Evolutionary conservation across 805 yeast genomes (phyloP), one percentile per base, ranked within the genome.

Genomic region (Myxozyma kluyveri): DNA sequence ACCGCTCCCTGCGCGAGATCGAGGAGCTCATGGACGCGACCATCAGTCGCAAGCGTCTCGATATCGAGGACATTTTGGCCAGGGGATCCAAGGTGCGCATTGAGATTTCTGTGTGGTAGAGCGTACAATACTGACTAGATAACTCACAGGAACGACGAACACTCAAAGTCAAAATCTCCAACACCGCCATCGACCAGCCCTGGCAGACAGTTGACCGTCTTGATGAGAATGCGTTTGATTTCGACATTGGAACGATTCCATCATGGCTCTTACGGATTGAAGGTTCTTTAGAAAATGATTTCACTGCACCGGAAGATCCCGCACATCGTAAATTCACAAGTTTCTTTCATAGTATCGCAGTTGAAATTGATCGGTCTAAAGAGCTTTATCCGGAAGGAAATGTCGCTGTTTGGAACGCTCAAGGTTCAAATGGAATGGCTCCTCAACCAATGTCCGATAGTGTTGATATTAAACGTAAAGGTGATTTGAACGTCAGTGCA

Each of bases 401-500:
- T 62, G 70, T 85, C 12, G 80, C 91, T 40, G 97, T 93, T 68
- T 93, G 99, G 99, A 90, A 89, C 68, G 90, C 84, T 60, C 84
- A 82, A 52, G 69, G 75, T 3, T 49, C 52, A 39, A 55, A 53
- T 19, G 68, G 69, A 36, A 10, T 40, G 27, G 46, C 44, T n/a
- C 40, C 42, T 19, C 41, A 36, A 65, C 69, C 50, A 67, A 73
- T 14, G 45, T 62, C 56, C 24, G 98, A 93, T 68, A 97, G 95
- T 1, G 70, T 93, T 50, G 97, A 90, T 65, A 79, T 93, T 50
- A 85, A 85, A 63, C 80, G 99, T 63, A 72, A 77, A 17, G 98
- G 98, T 2, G 70, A 74, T 22, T 76, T 75, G 52, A 82, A 82
- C 51, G 72, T 90, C 44, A 75, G 79, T 41, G 80, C 86, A 45